A percentile compares a stretch with the other conserved stretches of the same genome.
phyloP scores from a whole-genome alignment of 2,329 filamentous ascomycete genomes.

The Penicillium janthinellum region DNA sequence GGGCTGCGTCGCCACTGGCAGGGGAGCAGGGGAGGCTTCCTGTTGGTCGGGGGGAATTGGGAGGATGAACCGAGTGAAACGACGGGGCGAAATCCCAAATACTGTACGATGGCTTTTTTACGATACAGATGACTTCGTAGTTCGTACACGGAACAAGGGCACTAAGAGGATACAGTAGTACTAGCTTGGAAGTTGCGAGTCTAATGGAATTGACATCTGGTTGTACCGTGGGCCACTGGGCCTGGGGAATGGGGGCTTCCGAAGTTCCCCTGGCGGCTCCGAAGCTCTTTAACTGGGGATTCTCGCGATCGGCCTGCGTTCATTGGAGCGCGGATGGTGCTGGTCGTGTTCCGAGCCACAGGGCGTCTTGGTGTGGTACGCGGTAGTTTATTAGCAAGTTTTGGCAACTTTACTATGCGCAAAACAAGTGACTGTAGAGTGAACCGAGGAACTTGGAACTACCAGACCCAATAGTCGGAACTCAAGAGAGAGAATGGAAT shows the following conservation, averaged over 20 bases:
- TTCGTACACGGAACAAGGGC: too few species aligned
- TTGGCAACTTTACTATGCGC: too few species aligned
- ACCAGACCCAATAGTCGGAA: background rate
- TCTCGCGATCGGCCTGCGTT: background rate
- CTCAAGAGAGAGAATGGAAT: background rate
- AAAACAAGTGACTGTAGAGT: background rate
- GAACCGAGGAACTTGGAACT: background rate
- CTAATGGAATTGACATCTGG: constrained; percentile 11
- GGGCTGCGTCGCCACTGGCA: constrained; percentile 24
- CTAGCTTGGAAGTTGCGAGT: background rate
- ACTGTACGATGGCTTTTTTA: background rate
- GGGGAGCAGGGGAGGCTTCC: constrained; percentile 22
- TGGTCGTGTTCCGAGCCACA: background rate
- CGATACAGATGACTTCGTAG: too few species aligned
- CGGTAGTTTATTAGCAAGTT: background rate
- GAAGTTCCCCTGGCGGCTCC: constrained; percentile 15
- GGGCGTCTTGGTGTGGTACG: background rate
- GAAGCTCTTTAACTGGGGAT: background rate
- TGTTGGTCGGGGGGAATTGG: constrained; percentile 18
- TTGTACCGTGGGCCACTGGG: constrained; percentile 14
- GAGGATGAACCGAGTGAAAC: constrained; percentile 15
- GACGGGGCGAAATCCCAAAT: background rate
- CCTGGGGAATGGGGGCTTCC: constrained; percentile 5
- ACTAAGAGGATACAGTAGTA: background rate
- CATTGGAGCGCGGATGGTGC: constrained; percentile 27